Base-by-base conservation (phyloP, 2,329 filamentous ascomycete species). In the Chaetomiaceae sp. region DNA sequence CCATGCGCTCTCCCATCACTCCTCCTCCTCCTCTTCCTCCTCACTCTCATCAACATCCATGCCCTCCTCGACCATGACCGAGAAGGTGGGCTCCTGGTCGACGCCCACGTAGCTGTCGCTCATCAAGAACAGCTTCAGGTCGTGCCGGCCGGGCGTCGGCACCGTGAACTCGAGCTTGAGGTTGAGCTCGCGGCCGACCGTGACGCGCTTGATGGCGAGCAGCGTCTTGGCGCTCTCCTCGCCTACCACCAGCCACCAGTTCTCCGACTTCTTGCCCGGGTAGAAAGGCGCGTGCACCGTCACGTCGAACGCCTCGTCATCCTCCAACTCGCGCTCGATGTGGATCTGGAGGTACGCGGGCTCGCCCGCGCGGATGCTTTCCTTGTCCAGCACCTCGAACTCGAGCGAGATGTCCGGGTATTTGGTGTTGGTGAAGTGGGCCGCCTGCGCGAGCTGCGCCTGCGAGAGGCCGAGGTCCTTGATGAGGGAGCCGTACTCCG, bases 221-320 rank as follows among this genome's bases (percentile, higher is more conserved):
- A 98, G 72, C 53, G 77, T 90, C 72, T 88, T 91, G 33, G 85
- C 88, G 64, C 81, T 85, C 69, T 96, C 89, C 58, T 97, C 90
- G 24, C 90, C 91, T 27, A 98, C 88, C 17, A 98, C 88, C 46
- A 98, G 71, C 93, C 93, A 98, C 90, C 90, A 98, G 63, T 93
- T 95, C 75, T 98, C 93, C 72, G 88, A 84, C 76, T 98, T 98
- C 66, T 85, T 84, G 40, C 67, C 74, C 1, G 93, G 90, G 64
- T 93, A 98, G 74, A 97, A 98, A 0, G 93, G 93, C 42, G 91
- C 90, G 63, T 97, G 90, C 2, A 97, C 94, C 1, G 83, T 84
- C 2, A 84, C 79, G 63, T 96, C 88, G 14, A 86, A 78, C 54
- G 87, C 83, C 15, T 43, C 72, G 11, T 81, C 79, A 43, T 83